Conservation (phyloP, 345 rosid species). For the Syzygium aromaticum region DNA sequence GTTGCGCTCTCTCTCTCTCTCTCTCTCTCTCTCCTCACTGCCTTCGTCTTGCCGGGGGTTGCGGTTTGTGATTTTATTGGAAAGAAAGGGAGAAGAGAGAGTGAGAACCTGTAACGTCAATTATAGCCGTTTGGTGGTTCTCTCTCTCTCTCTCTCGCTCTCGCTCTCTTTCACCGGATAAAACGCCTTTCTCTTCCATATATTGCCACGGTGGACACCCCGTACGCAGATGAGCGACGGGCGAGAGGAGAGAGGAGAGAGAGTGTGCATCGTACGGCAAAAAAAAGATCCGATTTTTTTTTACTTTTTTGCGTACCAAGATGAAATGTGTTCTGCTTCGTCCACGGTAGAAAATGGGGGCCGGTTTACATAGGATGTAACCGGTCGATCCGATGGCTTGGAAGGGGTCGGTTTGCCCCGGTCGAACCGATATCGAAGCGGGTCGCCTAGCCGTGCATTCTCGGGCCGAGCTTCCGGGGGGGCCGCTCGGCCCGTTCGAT, state of each 20-base stretch:
- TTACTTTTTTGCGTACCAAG: too few species aligned
- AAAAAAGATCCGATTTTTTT: background rate
- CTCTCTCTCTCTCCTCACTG: background rate
- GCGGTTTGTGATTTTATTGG: background rate
- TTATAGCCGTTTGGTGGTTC: slow-evolving; percentile 5
- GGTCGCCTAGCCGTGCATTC: background rate
- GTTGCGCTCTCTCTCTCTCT: background rate
- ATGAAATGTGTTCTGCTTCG: too few species aligned
- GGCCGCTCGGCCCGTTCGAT: background rate
- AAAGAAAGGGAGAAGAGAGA: background rate
- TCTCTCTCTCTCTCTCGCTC: background rate
- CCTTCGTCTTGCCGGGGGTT: background rate
- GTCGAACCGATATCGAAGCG: fast-evolving
- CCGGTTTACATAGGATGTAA: fast-evolving
- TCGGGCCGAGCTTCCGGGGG: too few species aligned
- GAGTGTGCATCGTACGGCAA: too few species aligned
- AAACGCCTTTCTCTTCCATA: background rate
- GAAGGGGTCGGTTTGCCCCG: too few species aligned
- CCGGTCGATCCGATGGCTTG: background rate
- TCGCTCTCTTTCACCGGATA: background rate
- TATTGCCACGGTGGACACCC: background rate
- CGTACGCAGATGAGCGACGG: background rate
- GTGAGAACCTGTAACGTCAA: background rate
- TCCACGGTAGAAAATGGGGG: too few species aligned
- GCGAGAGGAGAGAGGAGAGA: background rate